Percentiles rank a stretch among this genome's conserved stretches.
Evolutionary conservation across 768 basidiomycete genomes (phyloP).

Genomic region (Clathrus columnatus): DNA sequence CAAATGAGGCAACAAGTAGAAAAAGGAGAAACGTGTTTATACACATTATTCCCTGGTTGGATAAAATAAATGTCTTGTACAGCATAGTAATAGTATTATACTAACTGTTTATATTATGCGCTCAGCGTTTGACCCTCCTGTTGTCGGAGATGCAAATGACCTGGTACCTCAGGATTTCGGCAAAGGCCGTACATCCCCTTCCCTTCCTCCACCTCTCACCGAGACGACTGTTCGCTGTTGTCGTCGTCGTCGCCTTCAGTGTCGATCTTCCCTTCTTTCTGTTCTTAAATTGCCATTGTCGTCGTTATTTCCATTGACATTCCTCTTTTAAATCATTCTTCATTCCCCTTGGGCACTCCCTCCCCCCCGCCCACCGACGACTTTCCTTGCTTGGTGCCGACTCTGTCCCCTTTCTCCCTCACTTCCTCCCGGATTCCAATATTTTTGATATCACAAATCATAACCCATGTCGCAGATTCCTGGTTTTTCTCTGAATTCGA

Average conservation of each 20-base stretch:
- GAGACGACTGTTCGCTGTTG: neutral
- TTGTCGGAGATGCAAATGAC: neutral
- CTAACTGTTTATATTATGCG: neutral
- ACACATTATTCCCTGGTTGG: neutral
- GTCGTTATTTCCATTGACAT: neutral
- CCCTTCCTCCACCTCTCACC: slow-evolving; percentile 3
- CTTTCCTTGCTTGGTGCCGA: neutral
- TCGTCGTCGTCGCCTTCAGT: neutral
- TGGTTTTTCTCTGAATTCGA: slow-evolving; percentile 1
- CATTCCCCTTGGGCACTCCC: neutral
- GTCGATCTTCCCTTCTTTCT: neutral
- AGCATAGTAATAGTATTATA: neutral
- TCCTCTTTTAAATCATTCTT: neutral
- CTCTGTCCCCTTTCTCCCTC: neutral
- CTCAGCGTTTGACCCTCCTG: neutral
- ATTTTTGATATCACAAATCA: neutral
- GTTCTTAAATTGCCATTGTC: neutral
- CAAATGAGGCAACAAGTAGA: neutral
- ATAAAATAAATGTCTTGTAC: neutral
- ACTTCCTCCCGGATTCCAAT: neutral
- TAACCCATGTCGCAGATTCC: slow-evolving; percentile 10
- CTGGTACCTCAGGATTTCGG: neutral
- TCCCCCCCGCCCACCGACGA: neutral
- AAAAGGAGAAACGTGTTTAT: neutral
- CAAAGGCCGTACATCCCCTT: neutral